Evolutionary conservation across 2,329 filamentous ascomycete species (phyloP).

Genomic region (Epicoccum nigrum): DNA sequence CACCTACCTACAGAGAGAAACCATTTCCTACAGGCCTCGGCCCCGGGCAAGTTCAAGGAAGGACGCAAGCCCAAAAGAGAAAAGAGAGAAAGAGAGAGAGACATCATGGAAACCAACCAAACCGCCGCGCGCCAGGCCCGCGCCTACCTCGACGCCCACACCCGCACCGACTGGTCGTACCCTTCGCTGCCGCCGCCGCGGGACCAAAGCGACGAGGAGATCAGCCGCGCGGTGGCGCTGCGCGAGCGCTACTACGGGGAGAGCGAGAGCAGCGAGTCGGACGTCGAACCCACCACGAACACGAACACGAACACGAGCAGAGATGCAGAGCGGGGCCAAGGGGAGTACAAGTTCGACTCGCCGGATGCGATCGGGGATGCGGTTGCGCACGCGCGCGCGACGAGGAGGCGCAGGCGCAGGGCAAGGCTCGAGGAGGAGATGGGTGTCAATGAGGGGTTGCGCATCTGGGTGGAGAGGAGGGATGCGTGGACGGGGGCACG

Average conservation of each 20-base stretch:
- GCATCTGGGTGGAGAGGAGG: conserved; percentile 77
- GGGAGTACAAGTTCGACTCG: conserved; percentile 52
- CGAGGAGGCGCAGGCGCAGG: no score
- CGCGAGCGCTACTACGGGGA: conserved; percentile 53
- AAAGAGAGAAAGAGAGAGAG: no score
- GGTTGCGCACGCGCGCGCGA: conserved; percentile 27
- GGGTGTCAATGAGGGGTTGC: conserved; percentile 78
- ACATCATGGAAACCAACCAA: conserved; percentile 50
- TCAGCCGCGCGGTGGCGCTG: conserved; percentile 45
- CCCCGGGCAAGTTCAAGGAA: no score
- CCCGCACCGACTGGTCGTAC: conserved; percentile 56
- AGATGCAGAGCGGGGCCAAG: conserved; percentile 26
- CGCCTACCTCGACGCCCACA: conserved; percentile 49
- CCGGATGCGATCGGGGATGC: conserved; percentile 53
- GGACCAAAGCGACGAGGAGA: conserved; percentile 45
- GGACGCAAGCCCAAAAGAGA: no score
- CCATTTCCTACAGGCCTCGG: no score
- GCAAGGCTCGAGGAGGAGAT: conserved; percentile 53
- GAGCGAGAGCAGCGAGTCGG: conserved; percentile 31
- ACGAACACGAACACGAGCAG: background rate
- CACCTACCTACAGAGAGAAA: no score
- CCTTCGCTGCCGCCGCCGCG: conserved; percentile 40
- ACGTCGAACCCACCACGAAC: conserved; percentile 19
- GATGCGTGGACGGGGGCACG: conserved; percentile 84
- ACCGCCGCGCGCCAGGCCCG: conserved; percentile 51